phyloP scores from a whole-genome alignment of 1,284 basidiomycete species.

The Boletus calvinii region DNA sequence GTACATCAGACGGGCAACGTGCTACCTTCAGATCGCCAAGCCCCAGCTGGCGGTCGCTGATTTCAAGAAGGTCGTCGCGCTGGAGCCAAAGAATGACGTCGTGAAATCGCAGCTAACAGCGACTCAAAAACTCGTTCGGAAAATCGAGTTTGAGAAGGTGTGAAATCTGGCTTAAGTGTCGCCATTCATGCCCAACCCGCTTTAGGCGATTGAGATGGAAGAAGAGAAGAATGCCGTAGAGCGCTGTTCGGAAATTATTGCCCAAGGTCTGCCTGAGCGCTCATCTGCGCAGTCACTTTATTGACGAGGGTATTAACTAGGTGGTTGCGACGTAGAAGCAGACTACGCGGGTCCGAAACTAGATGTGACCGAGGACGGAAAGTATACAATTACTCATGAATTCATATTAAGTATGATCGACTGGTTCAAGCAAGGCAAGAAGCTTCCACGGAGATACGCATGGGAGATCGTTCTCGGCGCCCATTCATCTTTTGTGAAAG shows the following conservation, averaged over 20 bases:
- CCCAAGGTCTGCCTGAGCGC: constrained; percentile 54
- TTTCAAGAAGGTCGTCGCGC: constrained; percentile 81
- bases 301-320: constrained; percentile 36
- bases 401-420: constrained; percentile 89
- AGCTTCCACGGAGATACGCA: constrained; percentile 81
- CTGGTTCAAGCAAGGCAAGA: constrained; percentile 91
- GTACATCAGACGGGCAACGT: constrained; percentile 75
- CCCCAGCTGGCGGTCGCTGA: constrained; percentile 83
- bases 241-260: constrained; percentile 76
- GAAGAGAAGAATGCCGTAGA: constrained; percentile 78
- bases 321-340: constrained; percentile 70
- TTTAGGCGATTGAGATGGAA: constrained; percentile 84
- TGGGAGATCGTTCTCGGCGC: constrained; percentile 97
- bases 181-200: not conserved
- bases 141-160: constrained; percentile 88
- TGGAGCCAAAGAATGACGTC: constrained; percentile 86
- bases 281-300: not conserved
- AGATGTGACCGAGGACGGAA: constrained; percentile 51
- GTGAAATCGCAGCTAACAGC: constrained; percentile 82
- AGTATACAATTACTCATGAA: constrained; percentile 69
- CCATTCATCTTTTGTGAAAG: constrained; percentile 71
- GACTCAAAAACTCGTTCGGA: constrained; percentile 87
- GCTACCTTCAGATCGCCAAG: constrained; percentile 87
- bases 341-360: constrained; percentile 70
- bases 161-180: constrained; percentile 11